Conservation (phyloP, 1,139 yeast species). For the Magnusiomyces sp. region DNA sequence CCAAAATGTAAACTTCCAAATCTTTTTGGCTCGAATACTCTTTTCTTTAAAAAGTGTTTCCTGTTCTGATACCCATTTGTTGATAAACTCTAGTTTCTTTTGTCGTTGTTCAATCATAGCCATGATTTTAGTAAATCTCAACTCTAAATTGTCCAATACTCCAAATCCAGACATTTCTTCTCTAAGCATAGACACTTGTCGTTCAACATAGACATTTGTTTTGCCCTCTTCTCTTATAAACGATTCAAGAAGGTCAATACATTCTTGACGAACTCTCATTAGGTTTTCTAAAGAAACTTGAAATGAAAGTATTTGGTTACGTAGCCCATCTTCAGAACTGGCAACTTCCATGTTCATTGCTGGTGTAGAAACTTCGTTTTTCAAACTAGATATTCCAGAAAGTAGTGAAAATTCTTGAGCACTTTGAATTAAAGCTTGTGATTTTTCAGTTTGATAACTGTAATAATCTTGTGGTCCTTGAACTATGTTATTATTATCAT, state of each 20-base stretch:
- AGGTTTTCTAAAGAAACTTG: background rate
- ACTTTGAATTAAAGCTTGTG: too few species aligned
- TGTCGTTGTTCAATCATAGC: background rate
- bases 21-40: background rate
- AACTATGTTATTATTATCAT: too few species aligned
- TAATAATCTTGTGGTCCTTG: too few species aligned
- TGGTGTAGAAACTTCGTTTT: background rate
- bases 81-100: background rate
- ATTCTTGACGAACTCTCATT: background rate
- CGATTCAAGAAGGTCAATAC: background rate
- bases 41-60: constrained; percentile 1
- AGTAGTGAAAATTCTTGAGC: background rate
- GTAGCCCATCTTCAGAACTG: constrained; percentile 1
- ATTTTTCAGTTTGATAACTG: too few species aligned
- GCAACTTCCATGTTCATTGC: background rate
- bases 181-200: background rate
- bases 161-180: constrained; percentile 4
- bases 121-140: background rate
- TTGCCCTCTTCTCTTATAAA: background rate
- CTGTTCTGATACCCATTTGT: constrained; percentile 1
- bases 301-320: background rate
- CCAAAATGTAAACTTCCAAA: constrained; percentile 2
- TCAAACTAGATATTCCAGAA: background rate
- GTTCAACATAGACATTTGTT: background rate
- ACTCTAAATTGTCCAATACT: background rate